Evolutionary conservation across 176 grass and related monocot species (phyloP).

Genomic region (Triticum turgidum): DNA sequence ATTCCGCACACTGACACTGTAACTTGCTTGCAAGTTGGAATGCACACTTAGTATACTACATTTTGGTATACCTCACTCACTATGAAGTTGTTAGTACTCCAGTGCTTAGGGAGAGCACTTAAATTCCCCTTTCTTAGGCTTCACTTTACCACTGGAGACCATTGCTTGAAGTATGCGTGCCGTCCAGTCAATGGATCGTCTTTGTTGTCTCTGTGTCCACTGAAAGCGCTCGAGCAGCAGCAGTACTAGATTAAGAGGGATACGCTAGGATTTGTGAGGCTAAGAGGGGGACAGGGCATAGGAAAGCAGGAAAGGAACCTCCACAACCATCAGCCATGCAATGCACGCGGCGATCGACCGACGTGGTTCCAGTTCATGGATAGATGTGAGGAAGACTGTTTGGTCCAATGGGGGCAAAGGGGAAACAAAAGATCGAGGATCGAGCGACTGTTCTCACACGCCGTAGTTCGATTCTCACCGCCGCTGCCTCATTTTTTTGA

Average conservation of each 20-base stretch:
- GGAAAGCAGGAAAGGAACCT: slow-evolving; percentile 41
- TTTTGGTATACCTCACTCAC: slow-evolving; percentile 15
- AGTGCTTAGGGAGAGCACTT: neutral
- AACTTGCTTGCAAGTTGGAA: slow-evolving; percentile 29
- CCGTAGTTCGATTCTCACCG: slow-evolving; percentile 25
- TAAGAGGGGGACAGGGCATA: slow-evolving; percentile 34
- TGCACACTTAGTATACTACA: neutral
- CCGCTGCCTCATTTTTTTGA: slow-evolving; percentile 48
- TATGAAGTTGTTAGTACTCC: slow-evolving; percentile 26
- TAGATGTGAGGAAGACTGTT: slow-evolving; percentile 35
- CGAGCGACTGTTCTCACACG: slow-evolving; percentile 31
- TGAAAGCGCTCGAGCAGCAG: neutral
- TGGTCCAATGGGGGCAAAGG: slow-evolving; percentile 35
- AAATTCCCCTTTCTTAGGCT: slow-evolving; percentile 32
- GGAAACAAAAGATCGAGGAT: slow-evolving; percentile 25
- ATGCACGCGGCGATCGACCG: neutral
- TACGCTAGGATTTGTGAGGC: slow-evolving; percentile 38
- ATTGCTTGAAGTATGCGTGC: slow-evolving; percentile 25
- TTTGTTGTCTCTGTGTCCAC: slow-evolving; percentile 38
- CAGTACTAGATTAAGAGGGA: slow-evolving; percentile 31
- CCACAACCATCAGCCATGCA: neutral
- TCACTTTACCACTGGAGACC: slow-evolving; percentile 44
- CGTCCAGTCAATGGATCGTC: slow-evolving; percentile 39
- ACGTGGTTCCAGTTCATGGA: slow-evolving; percentile 53
- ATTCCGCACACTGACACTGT: neutral